A percentile compares a stretch with the other conserved stretches of the same genome.
These are phyloP conservation scores for Neurospora sp. DNA, from an alignment of 495 filamentous ascomycete genomes.

Conservation along the genomic window DNA sequence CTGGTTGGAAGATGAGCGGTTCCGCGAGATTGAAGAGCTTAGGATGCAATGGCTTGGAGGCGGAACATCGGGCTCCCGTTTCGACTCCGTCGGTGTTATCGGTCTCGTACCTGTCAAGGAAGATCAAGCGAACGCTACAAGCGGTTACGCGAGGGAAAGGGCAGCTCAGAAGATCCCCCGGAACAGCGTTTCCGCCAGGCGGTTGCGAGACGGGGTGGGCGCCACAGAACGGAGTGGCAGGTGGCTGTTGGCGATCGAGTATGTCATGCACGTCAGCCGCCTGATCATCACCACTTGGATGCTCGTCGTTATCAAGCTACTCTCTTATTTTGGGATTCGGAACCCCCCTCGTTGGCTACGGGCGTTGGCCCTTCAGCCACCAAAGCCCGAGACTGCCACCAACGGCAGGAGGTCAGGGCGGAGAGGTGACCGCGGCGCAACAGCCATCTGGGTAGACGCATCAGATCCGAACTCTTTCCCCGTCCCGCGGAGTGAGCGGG, in stretches of 20 bases:
- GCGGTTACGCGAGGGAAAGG: slow-evolving; percentile 63
- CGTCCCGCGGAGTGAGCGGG: slow-evolving; percentile 46
- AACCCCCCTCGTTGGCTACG: slow-evolving; percentile 54
- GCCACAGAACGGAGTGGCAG: slow-evolving; percentile 61
- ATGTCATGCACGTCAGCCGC: slow-evolving; percentile 60
- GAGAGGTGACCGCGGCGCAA: not conserved
- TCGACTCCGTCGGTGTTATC: slow-evolving; percentile 41
- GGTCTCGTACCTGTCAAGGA: slow-evolving; percentile 41
- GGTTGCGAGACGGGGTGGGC: slow-evolving; percentile 58
- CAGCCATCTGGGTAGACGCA: slow-evolving; percentile 4
- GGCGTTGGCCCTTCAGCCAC: slow-evolving; percentile 32
- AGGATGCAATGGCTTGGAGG: slow-evolving; percentile 40
- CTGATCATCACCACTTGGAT: slow-evolving; percentile 53
- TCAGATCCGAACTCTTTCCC: slow-evolving; percentile 23
- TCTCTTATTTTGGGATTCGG: slow-evolving; percentile 52
- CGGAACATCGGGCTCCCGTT: slow-evolving; percentile 31
- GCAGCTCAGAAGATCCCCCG: slow-evolving; percentile 44
- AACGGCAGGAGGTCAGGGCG: slow-evolving; percentile 34
- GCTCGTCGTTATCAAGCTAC: slow-evolving; percentile 38
- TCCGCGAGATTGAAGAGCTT: slow-evolving; percentile 51
- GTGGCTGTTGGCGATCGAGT: slow-evolving; percentile 62
- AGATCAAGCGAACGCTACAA: slow-evolving; percentile 27
- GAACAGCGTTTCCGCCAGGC: slow-evolving; percentile 23
- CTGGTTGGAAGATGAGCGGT: slow-evolving; percentile 82
- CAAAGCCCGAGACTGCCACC: slow-evolving; percentile 21